Conservation (phyloP, 345 rosid species). For the Gossypium sturtianum region DNA sequence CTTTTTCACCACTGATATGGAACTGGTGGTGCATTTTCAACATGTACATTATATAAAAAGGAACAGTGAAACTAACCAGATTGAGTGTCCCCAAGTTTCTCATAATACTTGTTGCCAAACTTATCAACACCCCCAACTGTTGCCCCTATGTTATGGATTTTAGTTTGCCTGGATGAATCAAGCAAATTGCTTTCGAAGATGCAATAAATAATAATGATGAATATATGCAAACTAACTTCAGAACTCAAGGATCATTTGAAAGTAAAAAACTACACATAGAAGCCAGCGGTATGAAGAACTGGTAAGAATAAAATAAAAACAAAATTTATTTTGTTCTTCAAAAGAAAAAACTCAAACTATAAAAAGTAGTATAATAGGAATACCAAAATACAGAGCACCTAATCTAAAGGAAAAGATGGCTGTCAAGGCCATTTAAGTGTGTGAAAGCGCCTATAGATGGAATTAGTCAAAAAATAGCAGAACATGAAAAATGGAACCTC, state of each 20-base stretch:
- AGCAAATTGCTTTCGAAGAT: constrained; percentile 7
- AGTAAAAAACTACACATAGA: neutral
- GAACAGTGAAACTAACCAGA: constrained; percentile 42
- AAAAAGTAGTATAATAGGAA: neutral
- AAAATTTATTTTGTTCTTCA: neutral
- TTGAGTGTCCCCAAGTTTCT: constrained; percentile 65
- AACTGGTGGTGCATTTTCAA: neutral
- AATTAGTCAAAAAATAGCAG: neutral
- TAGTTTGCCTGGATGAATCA: constrained; percentile 73
- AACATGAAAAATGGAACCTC: neutral
- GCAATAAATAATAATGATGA: neutral
- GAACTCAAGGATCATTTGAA: neutral
- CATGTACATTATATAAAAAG: neutral
- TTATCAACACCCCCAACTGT: constrained; percentile 82
- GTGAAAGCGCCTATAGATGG: neutral
- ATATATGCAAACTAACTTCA: neutral
- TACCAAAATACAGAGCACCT: neutral
- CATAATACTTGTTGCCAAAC: constrained; percentile 84
- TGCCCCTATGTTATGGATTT: constrained; percentile 84
- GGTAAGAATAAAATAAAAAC: neutral
- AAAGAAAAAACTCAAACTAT: neutral
- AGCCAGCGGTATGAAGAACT: neutral
- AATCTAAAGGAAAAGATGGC: neutral
- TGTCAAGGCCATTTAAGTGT: neutral
- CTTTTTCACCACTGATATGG: neutral